A percentile compares a stretch with the other conserved stretches of the same genome.
These are phyloP conservation scores for Metarhizium humberi DNA, from an alignment of 2,329 filamentous ascomycete genomes.

Conservation along the genomic window DNA sequence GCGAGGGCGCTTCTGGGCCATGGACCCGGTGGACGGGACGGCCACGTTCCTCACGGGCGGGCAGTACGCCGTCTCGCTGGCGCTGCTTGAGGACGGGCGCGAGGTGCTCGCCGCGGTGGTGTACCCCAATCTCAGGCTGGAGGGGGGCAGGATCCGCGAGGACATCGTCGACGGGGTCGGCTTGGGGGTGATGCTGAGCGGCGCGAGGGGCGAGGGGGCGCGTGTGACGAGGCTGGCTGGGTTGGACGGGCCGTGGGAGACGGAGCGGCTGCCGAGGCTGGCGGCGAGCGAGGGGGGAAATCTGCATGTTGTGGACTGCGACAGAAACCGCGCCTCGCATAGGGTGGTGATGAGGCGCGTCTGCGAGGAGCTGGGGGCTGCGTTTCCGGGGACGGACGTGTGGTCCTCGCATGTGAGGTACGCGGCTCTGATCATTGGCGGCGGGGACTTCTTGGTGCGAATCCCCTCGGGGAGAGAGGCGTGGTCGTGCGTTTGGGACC, in stretches of 20 bases:
- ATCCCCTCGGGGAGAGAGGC: conserved; percentile 13
- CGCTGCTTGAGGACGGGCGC: conserved; percentile 45
- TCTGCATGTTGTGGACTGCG: conserved; percentile 25
- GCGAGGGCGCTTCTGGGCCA: conserved; percentile 44
- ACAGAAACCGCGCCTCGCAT: conserved; percentile 18
- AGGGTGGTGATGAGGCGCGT: conserved; percentile 22
- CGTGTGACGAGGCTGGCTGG: conserved; percentile 16
- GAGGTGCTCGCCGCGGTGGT: conserved; percentile 51
- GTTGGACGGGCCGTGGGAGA: conserved; percentile 10
- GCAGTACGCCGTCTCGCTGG: conserved; percentile 54
- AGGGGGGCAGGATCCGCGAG: conserved; percentile 26
- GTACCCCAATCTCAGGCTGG: conserved; percentile 46
- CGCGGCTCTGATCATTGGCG: conserved; percentile 26
- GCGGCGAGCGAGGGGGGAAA: conserved; percentile 5
- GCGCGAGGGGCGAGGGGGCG: conserved; percentile 22
- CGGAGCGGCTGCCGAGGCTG: conserved; percentile 1
- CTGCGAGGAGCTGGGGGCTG: conserved; percentile 19
- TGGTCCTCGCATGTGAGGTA: conserved; percentile 32
- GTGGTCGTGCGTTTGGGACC: conserved; percentile 37
- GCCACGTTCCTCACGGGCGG: conserved; percentile 50
- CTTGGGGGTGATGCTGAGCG: conserved; percentile 26
- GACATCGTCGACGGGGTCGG: conserved; percentile 21
- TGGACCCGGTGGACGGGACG: conserved; percentile 58
- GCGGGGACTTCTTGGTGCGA: conserved; percentile 25
- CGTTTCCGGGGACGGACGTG: conserved; percentile 26